These are phyloP conservation scores for Mucor saturninus DNA, from an alignment of 371 early-diverging fungal genomes.

Conservation along the genomic window DNA sequence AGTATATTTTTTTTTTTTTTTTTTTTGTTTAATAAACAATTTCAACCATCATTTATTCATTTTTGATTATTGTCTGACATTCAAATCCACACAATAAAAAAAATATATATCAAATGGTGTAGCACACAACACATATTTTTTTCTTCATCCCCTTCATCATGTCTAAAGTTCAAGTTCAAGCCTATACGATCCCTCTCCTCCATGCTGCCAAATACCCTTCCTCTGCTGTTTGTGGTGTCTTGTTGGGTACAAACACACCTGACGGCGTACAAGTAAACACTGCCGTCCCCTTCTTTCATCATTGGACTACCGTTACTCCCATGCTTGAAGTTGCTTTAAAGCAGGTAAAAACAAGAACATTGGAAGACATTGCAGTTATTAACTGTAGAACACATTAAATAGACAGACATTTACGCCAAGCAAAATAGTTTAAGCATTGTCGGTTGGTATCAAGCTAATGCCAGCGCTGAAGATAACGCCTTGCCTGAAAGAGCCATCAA, in stretches of 20 bases:
- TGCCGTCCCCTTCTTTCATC: slow-evolving; percentile 82
- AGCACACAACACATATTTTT: not conserved
- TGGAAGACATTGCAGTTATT: not conserved
- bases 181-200: slow-evolving; percentile 74
- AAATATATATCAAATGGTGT: no score
- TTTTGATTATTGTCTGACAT: no score
- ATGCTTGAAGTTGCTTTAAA: slow-evolving; percentile 81
- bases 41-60: not conserved
- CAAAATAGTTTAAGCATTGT: slow-evolving; percentile 53
- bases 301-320: slow-evolving; percentile 76
- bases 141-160: not conserved
- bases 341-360: slow-evolving; percentile 53
- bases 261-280: slow-evolving; percentile 51
- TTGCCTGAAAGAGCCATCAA: slow-evolving; percentile 58
- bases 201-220: slow-evolving; percentile 86
- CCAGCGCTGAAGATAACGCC: slow-evolving; percentile 41
- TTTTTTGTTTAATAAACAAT: not conserved
- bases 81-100: no score
- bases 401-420: slow-evolving; percentile 60
- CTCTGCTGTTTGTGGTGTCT: slow-evolving; percentile 70
- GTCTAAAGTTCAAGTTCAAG: slow-evolving; percentile 34
- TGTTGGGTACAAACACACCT: slow-evolving; percentile 55
- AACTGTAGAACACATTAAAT: not conserved
- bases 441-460: slow-evolving; percentile 71
- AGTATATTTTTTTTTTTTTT: no score